Conservation (phyloP, 2,329 filamentous ascomycete genomes). For the Fusarium sp. region DNA sequence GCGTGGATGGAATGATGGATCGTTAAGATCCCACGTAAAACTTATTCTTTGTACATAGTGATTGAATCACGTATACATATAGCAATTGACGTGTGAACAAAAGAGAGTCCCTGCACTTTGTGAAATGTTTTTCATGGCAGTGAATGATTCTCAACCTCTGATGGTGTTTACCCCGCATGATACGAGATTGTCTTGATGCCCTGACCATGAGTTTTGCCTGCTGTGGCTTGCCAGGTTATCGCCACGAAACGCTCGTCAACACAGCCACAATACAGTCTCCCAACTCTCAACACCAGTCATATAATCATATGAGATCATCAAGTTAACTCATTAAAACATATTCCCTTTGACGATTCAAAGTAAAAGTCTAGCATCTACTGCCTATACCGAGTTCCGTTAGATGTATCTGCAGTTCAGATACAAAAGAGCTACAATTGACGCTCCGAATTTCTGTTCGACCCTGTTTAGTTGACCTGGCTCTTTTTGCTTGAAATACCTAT, state of each 20-base stretch:
- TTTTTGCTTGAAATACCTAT: not conserved
- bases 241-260: not conserved
- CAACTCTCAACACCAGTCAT: not conserved
- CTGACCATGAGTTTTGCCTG: not conserved
- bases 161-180: not conserved
- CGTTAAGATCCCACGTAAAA: conserved; percentile 12
- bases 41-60: conserved; percentile 42
- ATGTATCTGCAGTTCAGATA: not conserved
- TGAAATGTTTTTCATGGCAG: not conserved
- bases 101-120: not conserved
- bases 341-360: accelerated
- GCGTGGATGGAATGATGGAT: conserved; percentile 25
- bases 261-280: not conserved
- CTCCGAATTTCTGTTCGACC: too few species aligned
- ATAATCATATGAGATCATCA: not conserved
- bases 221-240: not conserved
- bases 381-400: accelerated
- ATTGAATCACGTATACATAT: conserved; percentile 13
- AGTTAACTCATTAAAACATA: not conserved
- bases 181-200: not conserved
- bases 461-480: not conserved
- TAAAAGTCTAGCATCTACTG: accelerated
- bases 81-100: not conserved
- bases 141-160: not conserved
- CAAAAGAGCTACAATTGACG: accelerated